Percentiles rank a stretch among this genome's conserved stretches.
phyloP scores from a whole-genome alignment of 169 alveolate genomes.

The Theileria annulata region DNA sequence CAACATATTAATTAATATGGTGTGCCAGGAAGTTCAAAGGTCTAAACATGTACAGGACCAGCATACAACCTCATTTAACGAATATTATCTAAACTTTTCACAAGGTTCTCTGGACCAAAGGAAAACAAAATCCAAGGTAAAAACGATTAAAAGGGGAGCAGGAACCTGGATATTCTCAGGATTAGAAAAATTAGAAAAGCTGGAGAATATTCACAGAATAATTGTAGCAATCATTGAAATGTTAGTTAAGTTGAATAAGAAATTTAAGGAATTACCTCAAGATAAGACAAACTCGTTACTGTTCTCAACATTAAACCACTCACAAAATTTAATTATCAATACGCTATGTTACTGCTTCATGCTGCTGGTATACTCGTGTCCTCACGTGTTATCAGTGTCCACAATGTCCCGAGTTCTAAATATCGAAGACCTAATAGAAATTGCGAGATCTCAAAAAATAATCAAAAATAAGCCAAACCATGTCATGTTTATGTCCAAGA shows the following conservation, averaged over 20 bases:
- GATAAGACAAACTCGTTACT: slow-evolving; percentile 6
- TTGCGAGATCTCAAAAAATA: neutral
- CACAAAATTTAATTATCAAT: slow-evolving; percentile 15
- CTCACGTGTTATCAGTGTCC: slow-evolving; percentile 23
- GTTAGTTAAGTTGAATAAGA: slow-evolving; percentile 14
- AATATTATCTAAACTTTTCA: neutral
- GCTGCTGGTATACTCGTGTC: slow-evolving; percentile 23
- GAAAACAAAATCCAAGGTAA: neutral
- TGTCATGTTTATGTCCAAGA: neutral
- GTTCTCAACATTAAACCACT: neutral
- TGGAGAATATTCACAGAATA: slow-evolving; percentile 3
- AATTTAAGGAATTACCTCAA: slow-evolving; percentile 18
- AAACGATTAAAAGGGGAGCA: neutral
- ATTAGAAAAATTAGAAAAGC: neutral
- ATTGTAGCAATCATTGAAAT: neutral
- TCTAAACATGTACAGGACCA: neutral
- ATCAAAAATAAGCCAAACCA: neutral
- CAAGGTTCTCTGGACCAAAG: neutral
- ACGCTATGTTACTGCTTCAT: slow-evolving; percentile 22
- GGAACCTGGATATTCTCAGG: slow-evolving; percentile 33
- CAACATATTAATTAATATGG: slow-evolving; percentile 11
- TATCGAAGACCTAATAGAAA: slow-evolving; percentile 8
- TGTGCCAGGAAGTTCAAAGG: neutral
- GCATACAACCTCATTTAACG: slow-evolving; percentile 5
- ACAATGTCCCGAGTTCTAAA: slow-evolving; percentile 13